These are phyloP conservation scores for Lecanicillium sp. DNA, from an alignment of 2,329 filamentous ascomycete genomes.

Conservation along the genomic window DNA sequence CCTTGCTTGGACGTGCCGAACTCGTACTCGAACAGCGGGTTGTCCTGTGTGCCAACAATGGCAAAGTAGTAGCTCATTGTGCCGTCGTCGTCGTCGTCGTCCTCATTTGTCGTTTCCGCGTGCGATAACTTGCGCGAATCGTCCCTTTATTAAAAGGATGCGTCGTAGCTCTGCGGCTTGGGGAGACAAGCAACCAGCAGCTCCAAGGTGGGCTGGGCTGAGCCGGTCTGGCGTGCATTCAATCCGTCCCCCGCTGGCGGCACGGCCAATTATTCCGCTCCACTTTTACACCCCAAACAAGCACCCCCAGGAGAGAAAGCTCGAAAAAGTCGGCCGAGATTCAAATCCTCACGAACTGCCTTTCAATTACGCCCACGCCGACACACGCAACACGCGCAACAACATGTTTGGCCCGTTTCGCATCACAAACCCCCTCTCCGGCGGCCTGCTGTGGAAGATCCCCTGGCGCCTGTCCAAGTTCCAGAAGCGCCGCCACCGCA, in stretches of 20 bases:
- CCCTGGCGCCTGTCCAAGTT: conserved; percentile 91
- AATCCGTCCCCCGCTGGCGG: too few relatives aligned
- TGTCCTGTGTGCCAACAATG: conserved; percentile 92
- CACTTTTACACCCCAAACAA: conserved; percentile 14
- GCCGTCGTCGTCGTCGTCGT: conserved; percentile 1
- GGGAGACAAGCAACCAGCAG: too few relatives aligned
- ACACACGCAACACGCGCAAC: conserved; percentile 22
- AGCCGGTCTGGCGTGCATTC: conserved; percentile 17
- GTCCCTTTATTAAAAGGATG: too few relatives aligned
- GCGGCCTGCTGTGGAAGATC: conserved; percentile 91
- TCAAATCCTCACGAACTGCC: conserved; percentile 20
- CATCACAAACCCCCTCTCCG: conserved; percentile 66
- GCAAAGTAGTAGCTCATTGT: conserved; percentile 97
- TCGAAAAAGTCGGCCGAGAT: neutral
- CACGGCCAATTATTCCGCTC: conserved; percentile 25
- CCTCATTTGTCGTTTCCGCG: neutral
- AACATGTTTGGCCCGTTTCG: conserved; percentile 86
- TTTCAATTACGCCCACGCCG: conserved; percentile 12
- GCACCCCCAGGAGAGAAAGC: conserved; percentile 2
- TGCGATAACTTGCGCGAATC: neutral
- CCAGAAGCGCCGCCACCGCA: conserved; percentile 82
- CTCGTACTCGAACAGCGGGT: conserved; percentile 92
- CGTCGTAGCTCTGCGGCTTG: too few relatives aligned
- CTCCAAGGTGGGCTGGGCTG: neutral
- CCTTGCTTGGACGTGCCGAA: conserved; percentile 96